A percentile compares a stretch with the other conserved stretches of the same genome.
Conservation (phyloP, 352 stramenopile species). For the Pythium monospermum region DNA sequence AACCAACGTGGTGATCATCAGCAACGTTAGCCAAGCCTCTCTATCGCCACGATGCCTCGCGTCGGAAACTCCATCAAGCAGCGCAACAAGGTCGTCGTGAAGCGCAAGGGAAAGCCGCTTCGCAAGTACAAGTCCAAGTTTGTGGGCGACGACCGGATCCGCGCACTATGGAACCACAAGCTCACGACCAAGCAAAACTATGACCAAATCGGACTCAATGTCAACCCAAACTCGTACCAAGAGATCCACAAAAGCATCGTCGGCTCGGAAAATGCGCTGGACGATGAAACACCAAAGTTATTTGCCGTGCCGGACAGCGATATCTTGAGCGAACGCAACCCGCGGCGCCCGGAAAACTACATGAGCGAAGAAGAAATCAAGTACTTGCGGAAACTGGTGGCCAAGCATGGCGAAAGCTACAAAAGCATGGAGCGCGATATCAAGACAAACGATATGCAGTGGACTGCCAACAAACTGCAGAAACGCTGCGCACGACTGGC, state of each 20-base stretch:
- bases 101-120: constrained; percentile 63
- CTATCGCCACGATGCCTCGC: constrained; percentile 37
- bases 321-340: constrained; percentile 70
- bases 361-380: constrained; percentile 76
- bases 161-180: constrained; percentile 73
- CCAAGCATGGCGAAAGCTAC: constrained; percentile 71
- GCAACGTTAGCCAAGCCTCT: too few species aligned
- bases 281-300: constrained; percentile 49
- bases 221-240: constrained; percentile 57
- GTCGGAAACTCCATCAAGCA: constrained; percentile 58
- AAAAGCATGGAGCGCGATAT: constrained; percentile 77
- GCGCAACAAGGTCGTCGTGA: constrained; percentile 60
- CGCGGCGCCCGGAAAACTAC: constrained; percentile 60
- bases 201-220: constrained; percentile 58
- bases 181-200: constrained; percentile 82
- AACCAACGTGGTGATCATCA: too few species aligned
- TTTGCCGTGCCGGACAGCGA: constrained; percentile 80
- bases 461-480: constrained; percentile 69
- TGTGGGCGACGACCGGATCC: constrained; percentile 63
- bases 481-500: constrained; percentile 63
- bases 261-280: constrained; percentile 46
- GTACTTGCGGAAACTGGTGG: constrained; percentile 65
- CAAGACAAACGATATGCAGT: constrained; percentile 84
- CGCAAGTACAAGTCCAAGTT: constrained; percentile 74
- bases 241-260: constrained; percentile 41